Base-by-base conservation (phyloP, 1,284 basidiomycete species). In the Flammula alnicola region DNA sequence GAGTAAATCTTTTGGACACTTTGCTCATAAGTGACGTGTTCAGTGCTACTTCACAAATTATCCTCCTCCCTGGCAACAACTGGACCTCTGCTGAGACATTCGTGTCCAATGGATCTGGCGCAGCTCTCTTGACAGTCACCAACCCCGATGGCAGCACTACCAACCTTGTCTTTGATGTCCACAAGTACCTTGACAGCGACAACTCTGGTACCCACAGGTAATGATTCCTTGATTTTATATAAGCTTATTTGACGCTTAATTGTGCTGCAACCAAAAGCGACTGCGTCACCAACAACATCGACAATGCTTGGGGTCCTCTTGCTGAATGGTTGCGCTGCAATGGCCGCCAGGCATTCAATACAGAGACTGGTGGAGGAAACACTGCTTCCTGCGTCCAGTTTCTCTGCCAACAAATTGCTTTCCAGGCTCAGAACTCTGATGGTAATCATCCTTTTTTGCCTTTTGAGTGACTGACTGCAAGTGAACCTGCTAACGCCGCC, bases 101-200 rank as follows among this genome's bases (percentile, higher is more conserved):
- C 52, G 65, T 81, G 33, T 78, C 77, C 5, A 74, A 78, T 51
- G 82, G 81, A n/a, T 79, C 77, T 11, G 79, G 73, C 0, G 76
- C 69, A 22, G 78, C 76, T 3, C 70, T 86, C n/a, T 64, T 66
- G 51, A 73, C 63, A 47, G 75, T 85, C 32, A 77, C 62, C 1
- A 84, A 85, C 63, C 79, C 77, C 3, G 76, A 80, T 41, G 77
- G 78, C 5, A 72, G 68, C 27, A 69, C 59, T 8, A 77, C 72
- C 33, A 70, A 70, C 53, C 74, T 86, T 23, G 64, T 85, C 51
- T 78, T 84, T 56, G 82, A 84, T 58, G 81, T 84, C 0, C 82
- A 85, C 72, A 80, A 82, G 63, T 85, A 85, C 67, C 76, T 84
- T 47, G 84, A 86, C 62, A 69, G 63, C 25, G 80, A 83, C 58